Evolutionary conservation across 352 stramenopile species (phyloP), one percentile per base, ranked within the genome.

Genomic region (Phytophthora foliorum): DNA sequence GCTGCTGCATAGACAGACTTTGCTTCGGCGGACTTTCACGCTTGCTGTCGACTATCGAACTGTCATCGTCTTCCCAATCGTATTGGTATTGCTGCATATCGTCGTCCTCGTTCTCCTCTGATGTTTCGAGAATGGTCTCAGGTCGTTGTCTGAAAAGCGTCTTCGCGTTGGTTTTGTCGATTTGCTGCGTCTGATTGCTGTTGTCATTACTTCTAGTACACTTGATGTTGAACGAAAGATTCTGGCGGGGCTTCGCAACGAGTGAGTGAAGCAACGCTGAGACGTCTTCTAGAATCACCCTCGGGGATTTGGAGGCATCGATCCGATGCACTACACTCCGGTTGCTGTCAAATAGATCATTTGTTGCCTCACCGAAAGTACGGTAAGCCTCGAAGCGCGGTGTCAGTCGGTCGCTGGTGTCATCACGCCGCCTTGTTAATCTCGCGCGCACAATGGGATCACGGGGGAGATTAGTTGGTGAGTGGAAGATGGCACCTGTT

Each of bases 371-470:
- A 16, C 83, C 83, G 55, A 92, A 87, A 42, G 69, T 74, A 2
- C 67, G 69, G 48, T 92, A 94, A 0, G 86, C 86, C 51, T 92
- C 80, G 32, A 94, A 84, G 17, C 86, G 80, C 16, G 86, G 78
- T 4, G 73, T 68, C 5, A 94, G 69, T 31, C 81, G 84, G 22
- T 90, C 84, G 9, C 67, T 57, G 2, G 63, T 68, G 59, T 94
- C 86, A 60, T 94, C 86, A 1, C 80, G 71, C 4, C 86, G 69
- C 55, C 75, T 77, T 4, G 78, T 86, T 19, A 94, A 75, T n/a
- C 86, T 74, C n/a, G 80, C 71, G 22, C 77, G 69, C 19, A 91
- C 67, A 5, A 58, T 36, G 4, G 71, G 22, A 9, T 92, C 82
- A 9, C 57, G 64, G 9, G 81, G 80, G n/a, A 86, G 62, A 16